Conservation (phyloP, 1,139 yeast genomes). For the Nakaseomyces nivariensis region DNA sequence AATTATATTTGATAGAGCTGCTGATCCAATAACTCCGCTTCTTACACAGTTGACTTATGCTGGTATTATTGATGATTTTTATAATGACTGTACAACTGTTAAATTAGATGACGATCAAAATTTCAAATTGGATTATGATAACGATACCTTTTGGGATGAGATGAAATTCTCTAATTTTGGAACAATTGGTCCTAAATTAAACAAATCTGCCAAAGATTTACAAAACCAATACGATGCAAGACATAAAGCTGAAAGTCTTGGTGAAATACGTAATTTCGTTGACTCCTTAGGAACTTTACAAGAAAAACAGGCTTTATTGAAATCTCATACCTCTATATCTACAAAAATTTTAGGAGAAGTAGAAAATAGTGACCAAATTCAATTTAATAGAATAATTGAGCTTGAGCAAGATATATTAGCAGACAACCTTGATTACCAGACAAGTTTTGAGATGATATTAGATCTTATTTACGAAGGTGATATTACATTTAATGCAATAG, state of each 20-base stretch:
- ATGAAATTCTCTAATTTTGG: slow-evolving; percentile 69
- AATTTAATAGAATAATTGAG: slow-evolving; percentile 49
- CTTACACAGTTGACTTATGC: slow-evolving; percentile 71
- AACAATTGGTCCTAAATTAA: slow-evolving; percentile 63
- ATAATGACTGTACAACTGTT: slow-evolving; percentile 14
- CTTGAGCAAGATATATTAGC: slow-evolving; percentile 49
- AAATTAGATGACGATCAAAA: slow-evolving; percentile 18
- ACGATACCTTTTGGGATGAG: slow-evolving; percentile 37
- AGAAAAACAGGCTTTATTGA: slow-evolving; percentile 54
- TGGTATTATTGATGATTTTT: slow-evolving; percentile 70
- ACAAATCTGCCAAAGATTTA: slow-evolving; percentile 56
- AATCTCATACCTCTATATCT: slow-evolving; percentile 68
- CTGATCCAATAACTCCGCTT: slow-evolving; percentile 63
- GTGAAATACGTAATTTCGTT: slow-evolving; percentile 65
- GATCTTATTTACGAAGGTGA: slow-evolving; percentile 22
- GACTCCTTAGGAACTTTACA: slow-evolving; percentile 61
- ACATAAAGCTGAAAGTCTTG: slow-evolving; percentile 48
- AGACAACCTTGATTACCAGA: slow-evolving; percentile 17
- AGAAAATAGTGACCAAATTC: slow-evolving; percentile 31
- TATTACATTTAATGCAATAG: slow-evolving; percentile 9
- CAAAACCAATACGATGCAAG: slow-evolving; percentile 61
- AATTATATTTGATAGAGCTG: slow-evolving; percentile 65
- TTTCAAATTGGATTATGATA: slow-evolving; percentile 16
- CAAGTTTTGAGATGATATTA: slow-evolving; percentile 16
- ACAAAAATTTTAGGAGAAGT: slow-evolving; percentile 54